Conservation (phyloP, 75 land plant genomes). For the Cupressus sempervirens region DNA sequence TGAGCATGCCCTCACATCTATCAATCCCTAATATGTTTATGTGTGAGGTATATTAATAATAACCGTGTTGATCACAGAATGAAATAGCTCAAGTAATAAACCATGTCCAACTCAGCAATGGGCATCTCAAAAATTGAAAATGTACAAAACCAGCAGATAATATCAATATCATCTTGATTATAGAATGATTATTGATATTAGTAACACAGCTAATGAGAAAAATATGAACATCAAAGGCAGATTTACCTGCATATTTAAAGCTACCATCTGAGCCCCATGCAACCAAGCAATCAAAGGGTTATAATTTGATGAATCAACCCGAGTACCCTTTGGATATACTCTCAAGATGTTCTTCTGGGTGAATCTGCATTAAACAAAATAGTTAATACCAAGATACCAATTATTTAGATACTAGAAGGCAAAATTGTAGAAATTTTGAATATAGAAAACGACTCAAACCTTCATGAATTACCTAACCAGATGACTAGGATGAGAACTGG, state of each 20-base stretch:
- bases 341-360: conserved; percentile 65
- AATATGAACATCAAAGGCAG: neutral
- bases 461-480: conserved; percentile 37
- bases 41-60: neutral
- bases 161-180: neutral
- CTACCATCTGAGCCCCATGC: conserved; percentile 95
- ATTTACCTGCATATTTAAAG: conserved; percentile 84
- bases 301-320: conserved; percentile 76
- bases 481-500: conserved; percentile 21
- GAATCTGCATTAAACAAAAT: conserved; percentile 37
- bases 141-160: neutral
- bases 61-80: neutral
- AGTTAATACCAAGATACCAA: neutral
- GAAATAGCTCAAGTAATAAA: neutral
- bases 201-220: neutral
- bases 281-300: conserved; percentile 61
- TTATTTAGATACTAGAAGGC: neutral
- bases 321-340: conserved; percentile 72
- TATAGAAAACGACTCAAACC: neutral
- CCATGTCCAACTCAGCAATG: neutral
- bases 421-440: neutral
- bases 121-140: neutral
- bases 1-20: neutral
- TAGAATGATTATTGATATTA: neutral
- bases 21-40: neutral